Evolutionary conservation across 1,284 basidiomycete genomes (phyloP).

Genomic region (Rhizoctonia solani): DNA sequence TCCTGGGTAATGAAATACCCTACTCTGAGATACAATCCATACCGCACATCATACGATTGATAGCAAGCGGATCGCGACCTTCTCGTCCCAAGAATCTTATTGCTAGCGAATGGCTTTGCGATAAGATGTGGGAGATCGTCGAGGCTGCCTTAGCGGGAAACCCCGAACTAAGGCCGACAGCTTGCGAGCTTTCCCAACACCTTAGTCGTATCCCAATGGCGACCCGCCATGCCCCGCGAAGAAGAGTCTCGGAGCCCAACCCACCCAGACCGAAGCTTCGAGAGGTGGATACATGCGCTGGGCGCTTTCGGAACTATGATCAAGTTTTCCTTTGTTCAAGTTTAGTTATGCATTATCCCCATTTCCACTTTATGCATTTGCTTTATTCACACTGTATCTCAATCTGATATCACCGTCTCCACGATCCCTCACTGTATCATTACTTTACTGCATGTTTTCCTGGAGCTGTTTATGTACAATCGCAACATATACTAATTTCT

Average conservation of each 20-base stretch:
- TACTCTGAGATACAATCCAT: constrained; percentile 6
- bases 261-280: not conserved
- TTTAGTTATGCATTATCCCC: too few relatives aligned
- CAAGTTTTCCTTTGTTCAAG: too few relatives aligned
- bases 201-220: not conserved
- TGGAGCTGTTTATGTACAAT: too few relatives aligned
- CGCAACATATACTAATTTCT: not conserved
- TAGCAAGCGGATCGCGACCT: constrained; percentile 1
- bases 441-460: too few relatives aligned
- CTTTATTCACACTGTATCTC: too few relatives aligned
- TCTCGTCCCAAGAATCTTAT: constrained; percentile 7
- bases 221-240: not conserved
- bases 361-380: too few relatives aligned
- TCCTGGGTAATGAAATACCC: constrained; percentile 19
- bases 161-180: not conserved
- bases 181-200: not conserved
- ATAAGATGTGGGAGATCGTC: constrained; percentile 28
- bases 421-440: too few relatives aligned
- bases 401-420: too few relatives aligned
- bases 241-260: constrained; percentile 3
- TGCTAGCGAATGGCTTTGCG: constrained; percentile 24
- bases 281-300: not conserved
- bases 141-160: not conserved
- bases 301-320: not conserved
- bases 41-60: constrained; percentile 15